Base-by-base conservation (phyloP, 305 asterid species). In the Caryopteris hybrid region DNA sequence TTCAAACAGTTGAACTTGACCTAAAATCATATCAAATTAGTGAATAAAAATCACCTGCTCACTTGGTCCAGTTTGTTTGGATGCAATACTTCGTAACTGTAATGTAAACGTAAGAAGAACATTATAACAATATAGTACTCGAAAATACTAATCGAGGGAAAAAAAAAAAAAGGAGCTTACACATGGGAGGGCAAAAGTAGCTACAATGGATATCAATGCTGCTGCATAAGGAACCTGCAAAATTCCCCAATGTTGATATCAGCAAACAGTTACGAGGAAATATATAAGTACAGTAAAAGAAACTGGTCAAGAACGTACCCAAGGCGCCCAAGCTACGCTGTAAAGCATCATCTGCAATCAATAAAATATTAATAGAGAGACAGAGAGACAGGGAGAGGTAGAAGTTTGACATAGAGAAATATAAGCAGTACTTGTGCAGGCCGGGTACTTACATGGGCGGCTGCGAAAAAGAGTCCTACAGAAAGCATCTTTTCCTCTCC, bases 241-340 rank as follows among this genome's bases (percentile, higher is more conserved):
- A 5, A n/a, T 59, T 64, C 11, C 8, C 1, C 4, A 6, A 23
- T 22, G 7, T 51, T 54, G 41, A 53, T 21, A 41, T 29, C 0
- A 42, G 36, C 1, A 45, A 18, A 63, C 6, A 23, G 17, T 31
- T 2, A 18, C 10, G 25, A 10, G 4, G 2, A 36, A 16, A 21
- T 23, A 23, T 11, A 0, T 12, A 13, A 5, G 14, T 64, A 9
- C 5, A 42, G n/a, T n/a, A n/a, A n/a, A n/a, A 39, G 38, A 18
- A 20, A 27, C 4, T 29, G 16, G 66, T 18, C 52, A n/a, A 52
- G 17, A 64, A 55, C 72, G 5, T 80, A 92, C 98, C 99, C 99
- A 93, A 21, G 87, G 82, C 5, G 97, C 81, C 97, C 99, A 93
- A 6, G 99, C 96, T 11, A 84, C 57, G 70, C 99, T 83, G 79